Percentiles rank a stretch among this genome's conserved stretches.
Conservation (phyloP, 2,329 filamentous ascomycete species). For the Ambrosiella cleistominuta region DNA sequence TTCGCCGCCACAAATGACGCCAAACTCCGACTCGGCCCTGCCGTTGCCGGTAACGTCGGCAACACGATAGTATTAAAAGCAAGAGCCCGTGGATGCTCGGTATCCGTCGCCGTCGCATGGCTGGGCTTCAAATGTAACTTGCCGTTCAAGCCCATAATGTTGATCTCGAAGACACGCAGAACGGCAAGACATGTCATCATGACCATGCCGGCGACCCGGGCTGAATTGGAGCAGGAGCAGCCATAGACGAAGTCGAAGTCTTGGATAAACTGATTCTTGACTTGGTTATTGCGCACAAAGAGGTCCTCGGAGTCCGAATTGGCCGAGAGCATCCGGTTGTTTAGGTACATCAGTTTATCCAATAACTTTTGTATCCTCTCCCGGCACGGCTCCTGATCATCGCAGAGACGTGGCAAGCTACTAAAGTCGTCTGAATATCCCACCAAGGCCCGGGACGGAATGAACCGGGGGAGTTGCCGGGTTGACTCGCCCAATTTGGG, state of each 20-base stretch:
- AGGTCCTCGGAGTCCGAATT: neutral
- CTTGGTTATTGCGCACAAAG: neutral
- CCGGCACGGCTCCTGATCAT: neutral
- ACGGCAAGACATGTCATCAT: conserved; percentile 7
- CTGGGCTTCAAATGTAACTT: neutral
- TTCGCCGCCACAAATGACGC: neutral
- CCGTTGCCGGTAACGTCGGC: neutral
- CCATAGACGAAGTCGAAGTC: conserved; percentile 1
- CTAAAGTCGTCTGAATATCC: neutral
- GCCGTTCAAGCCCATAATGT: conserved; percentile 1
- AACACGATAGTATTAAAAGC: conserved; percentile 5
- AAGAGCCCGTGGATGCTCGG: neutral
- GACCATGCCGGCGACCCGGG: neutral
- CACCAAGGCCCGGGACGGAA: neutral
- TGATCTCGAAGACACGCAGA: conserved; percentile 7
- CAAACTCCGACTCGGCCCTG: neutral
- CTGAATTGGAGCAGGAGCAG: conserved; percentile 5
- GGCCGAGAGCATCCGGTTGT: neutral
- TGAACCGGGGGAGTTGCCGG: neutral
- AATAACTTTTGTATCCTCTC: neutral
- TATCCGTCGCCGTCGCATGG: neutral
- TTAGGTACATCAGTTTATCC: neutral
- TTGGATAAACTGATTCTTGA: neutral
- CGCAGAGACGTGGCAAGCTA: neutral
- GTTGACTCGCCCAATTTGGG: no score